Evolutionary conservation across 2,329 filamentous ascomycete genomes (phyloP).

Genomic region (Fusarium sp.): DNA sequence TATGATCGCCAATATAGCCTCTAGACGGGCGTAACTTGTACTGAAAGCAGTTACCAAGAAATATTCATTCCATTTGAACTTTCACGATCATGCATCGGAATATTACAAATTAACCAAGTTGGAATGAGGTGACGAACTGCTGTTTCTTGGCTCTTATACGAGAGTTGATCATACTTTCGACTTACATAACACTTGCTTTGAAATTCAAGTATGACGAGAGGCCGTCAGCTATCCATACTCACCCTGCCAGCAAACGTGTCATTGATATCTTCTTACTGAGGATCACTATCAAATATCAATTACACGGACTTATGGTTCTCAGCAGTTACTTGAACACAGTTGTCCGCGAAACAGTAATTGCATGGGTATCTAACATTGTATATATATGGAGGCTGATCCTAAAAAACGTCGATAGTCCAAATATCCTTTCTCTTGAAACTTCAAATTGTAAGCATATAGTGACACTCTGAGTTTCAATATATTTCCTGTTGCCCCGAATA

Average conservation of each 20-base stretch:
- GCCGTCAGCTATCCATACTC: too few species aligned
- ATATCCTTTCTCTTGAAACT: neutral
- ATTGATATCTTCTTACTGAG: neutral
- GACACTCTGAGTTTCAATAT: too few species aligned
- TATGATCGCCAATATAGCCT: neutral
- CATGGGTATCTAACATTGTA: neutral
- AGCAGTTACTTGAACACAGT: neutral
- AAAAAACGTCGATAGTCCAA: neutral
- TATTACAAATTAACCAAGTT: neutral
- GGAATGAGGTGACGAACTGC: neutral
- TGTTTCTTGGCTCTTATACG: neutral
- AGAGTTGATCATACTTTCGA: neutral
- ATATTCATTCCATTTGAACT: neutral
- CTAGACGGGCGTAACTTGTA: neutral
- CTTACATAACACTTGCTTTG: neutral
- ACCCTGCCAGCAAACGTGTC: neutral
- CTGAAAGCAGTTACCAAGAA: neutral
- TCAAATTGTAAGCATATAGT: neutral
- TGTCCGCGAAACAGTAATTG: neutral
- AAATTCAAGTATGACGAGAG: neutral
- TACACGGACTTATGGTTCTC: neutral
- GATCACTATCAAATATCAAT: neutral
- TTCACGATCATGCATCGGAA: neutral
- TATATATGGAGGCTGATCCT: neutral
- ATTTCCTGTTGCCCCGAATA: neutral